Percentiles rank a stretch among this genome's conserved stretches.
Conservation (phyloP, 2,329 filamentous ascomycete genomes). For the Colletotrichum sp. region DNA sequence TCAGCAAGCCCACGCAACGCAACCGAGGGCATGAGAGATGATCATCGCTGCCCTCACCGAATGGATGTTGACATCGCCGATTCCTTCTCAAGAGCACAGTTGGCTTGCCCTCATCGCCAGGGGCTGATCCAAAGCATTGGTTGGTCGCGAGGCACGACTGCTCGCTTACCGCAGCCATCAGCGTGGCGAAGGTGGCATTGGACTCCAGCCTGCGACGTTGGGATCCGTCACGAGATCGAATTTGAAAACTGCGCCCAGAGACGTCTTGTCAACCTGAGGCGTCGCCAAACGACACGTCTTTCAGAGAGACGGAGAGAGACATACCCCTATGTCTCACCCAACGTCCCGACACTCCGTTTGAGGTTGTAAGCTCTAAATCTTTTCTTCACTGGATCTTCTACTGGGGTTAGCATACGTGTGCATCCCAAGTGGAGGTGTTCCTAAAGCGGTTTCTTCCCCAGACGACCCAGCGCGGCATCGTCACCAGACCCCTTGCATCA, state of each 20-base stretch:
- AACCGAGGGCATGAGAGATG: not conserved
- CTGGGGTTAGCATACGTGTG: not conserved
- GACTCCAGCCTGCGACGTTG: not conserved
- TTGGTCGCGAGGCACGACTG: not conserved
- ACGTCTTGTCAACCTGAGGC: not conserved
- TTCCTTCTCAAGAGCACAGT: not conserved
- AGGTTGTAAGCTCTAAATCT: not conserved
- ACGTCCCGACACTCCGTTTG: not conserved
- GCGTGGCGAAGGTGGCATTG: not conserved
- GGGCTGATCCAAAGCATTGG: not conserved
- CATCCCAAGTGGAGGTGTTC: not conserved
- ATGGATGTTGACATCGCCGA: not conserved
- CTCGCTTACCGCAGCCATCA: not conserved
- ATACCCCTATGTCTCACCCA: not conserved
- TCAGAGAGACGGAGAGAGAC: not conserved
- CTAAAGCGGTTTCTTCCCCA: not conserved
- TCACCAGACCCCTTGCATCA: not conserved
- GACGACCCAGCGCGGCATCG: not conserved
- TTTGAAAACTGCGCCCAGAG: not conserved
- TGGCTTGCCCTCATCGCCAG: not conserved
- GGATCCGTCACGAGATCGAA: not conserved
- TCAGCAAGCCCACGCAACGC: not conserved
- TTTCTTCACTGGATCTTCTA: not conserved
- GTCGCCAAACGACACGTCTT: not conserved
- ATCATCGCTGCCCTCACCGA: not conserved